phyloP scores from a whole-genome alignment of 2,329 filamentous ascomycete species.

The Shiraia bambusicola region DNA sequence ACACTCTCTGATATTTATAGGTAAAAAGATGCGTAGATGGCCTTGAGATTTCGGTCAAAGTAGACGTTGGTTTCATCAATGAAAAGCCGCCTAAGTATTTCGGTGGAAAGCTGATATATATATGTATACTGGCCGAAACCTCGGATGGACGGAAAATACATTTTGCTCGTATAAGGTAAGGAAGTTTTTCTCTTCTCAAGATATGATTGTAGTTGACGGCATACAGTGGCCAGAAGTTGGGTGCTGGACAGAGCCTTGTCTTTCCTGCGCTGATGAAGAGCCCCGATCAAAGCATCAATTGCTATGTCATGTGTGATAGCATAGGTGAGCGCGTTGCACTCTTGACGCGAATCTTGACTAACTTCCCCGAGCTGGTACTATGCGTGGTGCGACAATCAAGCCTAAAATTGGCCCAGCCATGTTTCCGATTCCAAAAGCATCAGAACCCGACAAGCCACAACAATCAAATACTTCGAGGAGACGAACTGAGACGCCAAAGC shows the following conservation, averaged over 20 bases:
- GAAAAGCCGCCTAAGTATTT: conserved; percentile 62
- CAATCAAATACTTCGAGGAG: conserved; percentile 36
- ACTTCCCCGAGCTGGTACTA: conserved; percentile 54
- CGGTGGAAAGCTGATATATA: conserved; percentile 63
- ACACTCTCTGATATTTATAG: conserved; percentile 9
- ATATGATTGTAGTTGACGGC: conserved; percentile 14
- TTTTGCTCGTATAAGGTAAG: conserved; percentile 62
- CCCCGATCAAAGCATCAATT: conserved; percentile 61
- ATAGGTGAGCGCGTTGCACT: conserved; percentile 57
- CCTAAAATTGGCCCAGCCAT: conserved; percentile 50
- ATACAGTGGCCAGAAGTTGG: conserved; percentile 65
- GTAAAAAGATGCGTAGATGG: conserved; percentile 36
- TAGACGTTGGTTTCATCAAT: conserved; percentile 72
- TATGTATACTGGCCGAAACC: conserved; percentile 74
- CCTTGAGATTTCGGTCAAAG: conserved; percentile 63
- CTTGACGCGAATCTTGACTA: background rate
- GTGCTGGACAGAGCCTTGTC: conserved; percentile 60
- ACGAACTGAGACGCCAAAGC: conserved; percentile 19
- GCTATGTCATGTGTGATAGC: conserved; percentile 79
- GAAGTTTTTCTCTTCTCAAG: background rate
- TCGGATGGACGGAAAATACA: conserved; percentile 69
- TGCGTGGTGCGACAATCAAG: conserved; percentile 55
- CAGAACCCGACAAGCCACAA: conserved; percentile 15
- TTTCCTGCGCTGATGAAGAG: conserved; percentile 60
- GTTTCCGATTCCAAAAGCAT: conserved; percentile 42